Base-by-base conservation (phyloP, 441 rosid species). In the Geranium incanum region DNA sequence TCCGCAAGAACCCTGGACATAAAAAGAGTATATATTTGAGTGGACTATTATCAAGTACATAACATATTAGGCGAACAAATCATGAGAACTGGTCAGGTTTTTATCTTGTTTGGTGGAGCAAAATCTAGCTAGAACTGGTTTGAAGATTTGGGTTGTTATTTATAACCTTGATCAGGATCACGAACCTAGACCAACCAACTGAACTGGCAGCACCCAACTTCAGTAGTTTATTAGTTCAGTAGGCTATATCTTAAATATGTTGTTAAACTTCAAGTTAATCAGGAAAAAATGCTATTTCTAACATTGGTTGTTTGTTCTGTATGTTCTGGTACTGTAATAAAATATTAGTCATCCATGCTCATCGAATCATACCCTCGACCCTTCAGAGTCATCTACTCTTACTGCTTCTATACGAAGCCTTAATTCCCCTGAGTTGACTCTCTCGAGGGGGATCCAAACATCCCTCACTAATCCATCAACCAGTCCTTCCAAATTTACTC, bases 381-480 rank as follows among this genome's bases (percentile, higher is more conserved):
- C 96, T 76, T 90, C 94, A 15, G 19, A 66, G 65, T 83, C 91
- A 64, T 84, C 82, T 2, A 83, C 77, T 75, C 74, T 82, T 68
- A 82, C 72, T 48, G 92, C 91, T 82, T 90, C 96, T 9, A 92
- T 88, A 79, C 83, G 88, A 69, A 95, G 89, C 84, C 92, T 86
- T 69, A 95, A 65, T 78, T 94, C 99, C 77, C 99, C 99, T 19
- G 93, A 87, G 77, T 72, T 90, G 57, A 85, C 99, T 72, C 88
- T 93, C 84, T 94, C 97, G 39, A 92, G 97, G 45, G 97, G 99
- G 74, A 92, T 76, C 97, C 97, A 95, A 23, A 87, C 80, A 75
- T 94, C 88, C 79, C 89, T 84, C 66, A 79, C 69, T 43, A 81
- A 86, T 13, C 99, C 88, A 75, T 87, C 97, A 7, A 72, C 78